Evolutionary conservation across 495 filamentous ascomycete species (phyloP), one percentile per base, ranked within the genome.

Genomic region (Penicillium antarcticum): DNA sequence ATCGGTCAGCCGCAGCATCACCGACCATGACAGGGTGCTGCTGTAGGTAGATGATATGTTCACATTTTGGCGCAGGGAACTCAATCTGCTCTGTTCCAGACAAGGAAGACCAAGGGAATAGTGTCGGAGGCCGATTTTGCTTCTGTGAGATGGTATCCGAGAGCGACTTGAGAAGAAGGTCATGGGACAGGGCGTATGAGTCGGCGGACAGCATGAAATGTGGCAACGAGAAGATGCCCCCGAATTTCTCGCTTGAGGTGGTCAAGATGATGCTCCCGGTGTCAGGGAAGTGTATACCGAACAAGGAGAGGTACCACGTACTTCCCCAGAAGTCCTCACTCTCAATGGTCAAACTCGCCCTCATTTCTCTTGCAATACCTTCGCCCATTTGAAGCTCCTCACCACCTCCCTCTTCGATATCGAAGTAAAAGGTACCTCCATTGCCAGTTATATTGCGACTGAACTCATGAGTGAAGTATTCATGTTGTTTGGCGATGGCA

Each of bases 181-280:
- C 64, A 52, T 87, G 83, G 19, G 86, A 82, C 2, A 84, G 69
- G 32, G 81, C 72, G 65, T 87, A 97, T 13, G 82, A 80, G 40
- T 83, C 77, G 14, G 77, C 61, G 12, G 81, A 84, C 12, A 88
- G 76, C 6, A 85, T 73, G 24, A 98, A 80, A 69, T 97, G 90
- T 17, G 94, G 92, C 51, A 97, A 68, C 18, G 86, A 83, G 63
- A 96, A 95, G 26, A 97, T 81, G 33, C 94, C 94, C 17, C 85
- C 79, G 63, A 91, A 97, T 71, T 95, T 96, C 64, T 95, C 88
- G 61, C 88, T 95, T 11, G 91, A 89, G 1, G 94, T 97, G 7
- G 84, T 88, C 45, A 97, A 65, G 13, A 97, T 68, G 36, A 95
- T 84, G 5, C 80, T 77, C 3, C 94, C 94, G 40, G 83, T 78